Evolutionary conservation across 352 stramenopile genomes (phyloP), one percentile per base, ranked within the genome.

Genomic region (Pythium aristosporum): DNA sequence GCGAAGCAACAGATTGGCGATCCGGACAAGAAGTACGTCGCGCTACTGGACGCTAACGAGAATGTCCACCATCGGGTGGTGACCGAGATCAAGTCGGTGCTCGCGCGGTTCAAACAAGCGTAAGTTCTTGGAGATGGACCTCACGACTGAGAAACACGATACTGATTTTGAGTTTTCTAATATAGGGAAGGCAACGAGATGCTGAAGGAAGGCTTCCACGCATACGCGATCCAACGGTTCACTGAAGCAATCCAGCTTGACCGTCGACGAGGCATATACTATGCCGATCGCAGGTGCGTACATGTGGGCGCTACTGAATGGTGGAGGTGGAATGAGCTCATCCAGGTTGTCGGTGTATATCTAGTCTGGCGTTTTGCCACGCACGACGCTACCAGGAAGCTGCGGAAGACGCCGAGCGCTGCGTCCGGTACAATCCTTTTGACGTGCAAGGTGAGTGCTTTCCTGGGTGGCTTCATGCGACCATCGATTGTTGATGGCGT

Each of bases 401-500:
- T 70, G 90, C 80, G 4, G 82, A 97, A 15, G 94, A 97, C 44
- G 89, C 80, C 16, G 83, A 89, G 23, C 78, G 79, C 7, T 98
- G 92, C 56, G 96, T 98, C 70, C 84, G 91, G 41, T 96, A 97
- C 46, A 97, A 98, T 61, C 92, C 91, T 21, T 91, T 92, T 57
- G 97, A 98, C 61, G 91, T 97, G 25, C 98, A 97, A 69, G 91
- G 81, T 82, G 23, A 2, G 58, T 20, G 34, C 16, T 44, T 3
- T 48, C 42, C 6, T 48, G 25, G 25, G 25, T 48, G 42, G 42
- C 2, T 48, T 3, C 6, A 20, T 1, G 15, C 3, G n/a, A 23
- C n/a, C 42, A 48, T 48, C 7, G n/a, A 23, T 23, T 48, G 9
- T 23, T 48, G 23, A 48, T n/a, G 11, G 8, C 6, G 11, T 8